Evolutionary conservation across 2,329 filamentous ascomycete species (phyloP).

Genomic region (Mycocentrospora acerina): DNA sequence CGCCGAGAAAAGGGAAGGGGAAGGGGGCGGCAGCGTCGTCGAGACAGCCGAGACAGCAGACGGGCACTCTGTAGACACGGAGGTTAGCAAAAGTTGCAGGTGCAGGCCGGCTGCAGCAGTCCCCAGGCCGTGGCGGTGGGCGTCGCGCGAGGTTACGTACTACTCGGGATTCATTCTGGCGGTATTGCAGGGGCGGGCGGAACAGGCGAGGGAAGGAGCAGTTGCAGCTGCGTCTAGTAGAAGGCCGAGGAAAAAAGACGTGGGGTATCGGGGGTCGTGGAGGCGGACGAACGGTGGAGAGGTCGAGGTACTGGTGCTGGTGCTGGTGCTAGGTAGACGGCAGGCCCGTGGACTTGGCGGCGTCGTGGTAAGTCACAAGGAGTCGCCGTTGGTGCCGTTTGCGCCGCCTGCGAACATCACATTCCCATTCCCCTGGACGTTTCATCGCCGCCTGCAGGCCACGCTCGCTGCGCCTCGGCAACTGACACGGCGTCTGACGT

Average conservation of each 20-base stretch:
- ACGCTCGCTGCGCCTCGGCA: conserved; percentile 6
- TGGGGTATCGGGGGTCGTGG: conserved; percentile 27
- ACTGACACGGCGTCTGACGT: conserved; percentile 13
- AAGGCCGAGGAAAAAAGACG: conserved; percentile 13
- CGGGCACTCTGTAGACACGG: conserved; percentile 25
- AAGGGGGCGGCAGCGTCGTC: conserved; percentile 5
- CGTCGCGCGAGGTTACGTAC: conserved; percentile 58
- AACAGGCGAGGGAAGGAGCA: conserved; percentile 10
- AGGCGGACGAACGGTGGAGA: conserved; percentile 17
- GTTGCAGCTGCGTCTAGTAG: conserved; percentile 9
- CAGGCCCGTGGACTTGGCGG: conserved; percentile 10
- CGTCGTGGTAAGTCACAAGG: conserved; percentile 24
- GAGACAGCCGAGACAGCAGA: conserved; percentile 4
- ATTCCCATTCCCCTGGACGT: too few relatives aligned
- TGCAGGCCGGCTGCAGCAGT: conserved; percentile 9
- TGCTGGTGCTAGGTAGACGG: too few relatives aligned
- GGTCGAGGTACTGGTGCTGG: conserved; percentile 14
- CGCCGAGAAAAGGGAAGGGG: too few relatives aligned
- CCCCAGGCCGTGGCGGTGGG: conserved; percentile 32
- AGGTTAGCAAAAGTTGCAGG: conserved; percentile 25
- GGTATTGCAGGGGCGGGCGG: conserved; percentile 16
- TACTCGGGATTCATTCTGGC: conserved; percentile 88
- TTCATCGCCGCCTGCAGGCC: conserved; percentile 17
- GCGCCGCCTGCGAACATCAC: conserved; percentile 21
- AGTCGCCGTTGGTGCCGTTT: conserved; percentile 18